Evolutionary conservation across 192 early-diverging fungal species (phyloP), one percentile per base, ranked within the genome.

Genomic region (Rhizophlyctis rosea): DNA sequence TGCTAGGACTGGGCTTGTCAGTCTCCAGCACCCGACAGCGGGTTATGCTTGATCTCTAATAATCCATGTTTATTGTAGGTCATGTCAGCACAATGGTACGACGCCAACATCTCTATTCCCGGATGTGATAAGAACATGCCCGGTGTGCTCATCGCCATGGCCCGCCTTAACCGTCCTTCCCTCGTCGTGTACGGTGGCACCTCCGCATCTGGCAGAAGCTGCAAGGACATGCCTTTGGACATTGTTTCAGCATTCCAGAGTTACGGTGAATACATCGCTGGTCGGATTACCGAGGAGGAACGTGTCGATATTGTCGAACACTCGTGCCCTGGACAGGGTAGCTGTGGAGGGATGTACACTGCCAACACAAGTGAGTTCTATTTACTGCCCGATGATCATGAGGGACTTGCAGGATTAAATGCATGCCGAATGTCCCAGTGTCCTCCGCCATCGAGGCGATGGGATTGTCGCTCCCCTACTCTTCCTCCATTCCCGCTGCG

Each of bases 301-400:
- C 85, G 95, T 11, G 32, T 54, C 30, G 82, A 84, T 54, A 73
- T 84, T 57, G 71, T 84, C 44, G 51, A 64, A 21, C 27, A 84
- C 58, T 50, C 78, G 4, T 86, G 83, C 52, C 83, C 83, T 5
- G 97, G 97, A 31, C 83, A 95, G 34, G 97, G 97, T 57, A 94
- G 93, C 14, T 99, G 97, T 76, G 97, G 97, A 68, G 97, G 97
- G 53, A 99, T 99, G 97, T 96, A 93, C 77, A 97, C 95, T 2
- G 95, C 95, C 47, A 97, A 97, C 75, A 94, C 93, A 18, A 95
- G 87, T 89, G 81, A 36, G 80, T 74, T 21, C 23, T 61, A n/a
- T n/a, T n/a, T n/a, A n/a, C 54, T 48, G n/a, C n/a, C n/a, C n/a
- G n/a, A n/a, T n/a, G n/a, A n/a, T n/a, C 27, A 53, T 53, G 39